Evolutionary conservation across 331 rosid genomes (phyloP).

Genomic region (Pyrus hybrid): DNA sequence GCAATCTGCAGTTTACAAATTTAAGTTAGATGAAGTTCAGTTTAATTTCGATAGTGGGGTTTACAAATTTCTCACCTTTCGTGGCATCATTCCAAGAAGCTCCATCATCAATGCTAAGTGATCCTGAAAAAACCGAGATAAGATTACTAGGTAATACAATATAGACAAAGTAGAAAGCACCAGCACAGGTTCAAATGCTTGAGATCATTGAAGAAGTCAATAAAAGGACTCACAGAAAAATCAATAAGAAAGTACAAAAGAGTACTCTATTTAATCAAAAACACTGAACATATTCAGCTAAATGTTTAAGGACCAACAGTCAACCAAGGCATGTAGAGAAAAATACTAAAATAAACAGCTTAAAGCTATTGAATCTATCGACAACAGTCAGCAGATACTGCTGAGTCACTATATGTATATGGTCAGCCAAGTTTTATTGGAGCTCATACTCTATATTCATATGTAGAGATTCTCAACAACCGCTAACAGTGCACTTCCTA

Average conservation of each 20-base stretch:
- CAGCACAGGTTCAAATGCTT: not conserved
- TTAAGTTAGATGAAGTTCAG: conserved; percentile 12
- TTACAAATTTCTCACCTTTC: conserved; percentile 50
- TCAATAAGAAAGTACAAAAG: not conserved
- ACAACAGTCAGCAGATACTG: not conserved
- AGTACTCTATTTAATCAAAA: not conserved
- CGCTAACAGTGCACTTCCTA: not conserved
- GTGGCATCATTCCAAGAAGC: conserved; percentile 96
- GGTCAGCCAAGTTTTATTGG: not conserved
- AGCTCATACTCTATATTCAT: not conserved
- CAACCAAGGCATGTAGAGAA: not conserved
- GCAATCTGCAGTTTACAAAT: conserved; percentile 57
- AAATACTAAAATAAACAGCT: not conserved
- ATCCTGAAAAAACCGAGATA: conserved; percentile 41
- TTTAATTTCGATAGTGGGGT: not conserved
- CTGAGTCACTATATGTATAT: not conserved
- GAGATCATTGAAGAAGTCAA: not conserved
- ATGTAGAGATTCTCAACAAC: not conserved
- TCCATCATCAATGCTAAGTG: conserved; percentile 98
- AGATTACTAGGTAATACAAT: not conserved
- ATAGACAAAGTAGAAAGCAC: not conserved
- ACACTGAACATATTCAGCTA: not conserved
- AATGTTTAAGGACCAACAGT: not conserved
- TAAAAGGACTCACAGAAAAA: too few relatives aligned
- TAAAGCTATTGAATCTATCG: not conserved